phyloP scores from a whole-genome alignment of 2,329 filamentous ascomycete genomes.

The Monosporascus sp. region DNA sequence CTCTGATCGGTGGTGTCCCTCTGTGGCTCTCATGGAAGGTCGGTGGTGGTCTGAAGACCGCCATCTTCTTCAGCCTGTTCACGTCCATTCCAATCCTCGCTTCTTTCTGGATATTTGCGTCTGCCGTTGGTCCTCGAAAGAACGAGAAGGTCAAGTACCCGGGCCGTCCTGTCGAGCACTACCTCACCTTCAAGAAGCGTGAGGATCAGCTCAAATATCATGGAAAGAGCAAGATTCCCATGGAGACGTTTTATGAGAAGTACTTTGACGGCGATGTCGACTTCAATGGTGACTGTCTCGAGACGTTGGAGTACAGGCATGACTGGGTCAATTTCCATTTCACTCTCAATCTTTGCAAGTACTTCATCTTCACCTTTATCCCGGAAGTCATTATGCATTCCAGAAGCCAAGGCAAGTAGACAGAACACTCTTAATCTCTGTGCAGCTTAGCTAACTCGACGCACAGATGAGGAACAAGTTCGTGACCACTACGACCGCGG shows the following conservation, averaged over 20 bases:
- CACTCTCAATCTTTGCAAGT: constrained; percentile 78
- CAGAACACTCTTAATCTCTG: neutral
- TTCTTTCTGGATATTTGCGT: constrained; percentile 75
- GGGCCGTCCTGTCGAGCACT: constrained; percentile 83
- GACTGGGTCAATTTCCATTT: constrained; percentile 97
- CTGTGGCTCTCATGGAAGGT: constrained; percentile 78
- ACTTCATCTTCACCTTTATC: constrained; percentile 81
- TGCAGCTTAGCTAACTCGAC: constrained; percentile 5
- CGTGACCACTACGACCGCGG: constrained; percentile 96
- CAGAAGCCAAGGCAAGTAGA: constrained; percentile 66
- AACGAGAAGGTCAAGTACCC: constrained; percentile 88
- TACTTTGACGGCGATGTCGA: constrained; percentile 94
- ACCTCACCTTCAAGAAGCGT: constrained; percentile 75
- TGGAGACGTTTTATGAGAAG: constrained; percentile 96
- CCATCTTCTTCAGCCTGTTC: constrained; percentile 78
- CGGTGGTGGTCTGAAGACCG: constrained; percentile 80
- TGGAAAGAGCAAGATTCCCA: constrained; percentile 74
- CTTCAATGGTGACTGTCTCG: constrained; percentile 88
- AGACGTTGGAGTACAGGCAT: constrained; percentile 87
- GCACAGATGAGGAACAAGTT: constrained; percentile 88
- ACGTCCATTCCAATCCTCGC: constrained; percentile 73
- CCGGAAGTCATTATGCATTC: constrained; percentile 91
- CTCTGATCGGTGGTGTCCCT: constrained; percentile 65
- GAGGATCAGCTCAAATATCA: constrained; percentile 60
- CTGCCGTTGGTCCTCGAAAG: constrained; percentile 76